These are phyloP conservation scores for Ustilago bromivora DNA, from an alignment of 1,284 basidiomycete genomes.

Conservation along the genomic window DNA sequence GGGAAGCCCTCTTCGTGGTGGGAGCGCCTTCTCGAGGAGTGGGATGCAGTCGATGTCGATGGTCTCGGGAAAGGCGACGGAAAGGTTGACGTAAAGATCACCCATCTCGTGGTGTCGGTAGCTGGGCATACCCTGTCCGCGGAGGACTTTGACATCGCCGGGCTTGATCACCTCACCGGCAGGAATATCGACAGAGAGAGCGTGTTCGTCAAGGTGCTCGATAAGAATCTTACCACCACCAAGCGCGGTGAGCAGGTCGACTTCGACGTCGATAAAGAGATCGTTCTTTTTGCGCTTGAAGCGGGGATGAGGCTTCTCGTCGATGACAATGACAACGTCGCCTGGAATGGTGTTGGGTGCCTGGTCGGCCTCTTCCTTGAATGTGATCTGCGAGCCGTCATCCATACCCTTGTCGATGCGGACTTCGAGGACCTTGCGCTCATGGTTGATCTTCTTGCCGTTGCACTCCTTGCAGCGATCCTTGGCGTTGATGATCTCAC, in stretches of 20 bases:
- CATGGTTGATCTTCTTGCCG: constrained; percentile 93
- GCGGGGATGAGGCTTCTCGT: constrained; percentile 90
- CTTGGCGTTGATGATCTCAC: constrained; percentile 93
- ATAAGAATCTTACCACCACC: constrained; percentile 91
- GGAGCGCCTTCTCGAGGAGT: constrained; percentile 87
- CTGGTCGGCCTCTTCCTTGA: constrained; percentile 96
- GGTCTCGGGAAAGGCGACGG: constrained; percentile 88
- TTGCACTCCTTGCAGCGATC: constrained; percentile 93
- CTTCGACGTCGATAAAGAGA: constrained; percentile 85
- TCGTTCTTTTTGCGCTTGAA: constrained; percentile 96
- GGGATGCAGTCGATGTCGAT: constrained; percentile 80
- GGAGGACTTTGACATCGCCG: constrained; percentile 89
- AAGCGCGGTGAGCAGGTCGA: constrained; percentile 93
- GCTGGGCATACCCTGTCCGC: constrained; percentile 97
- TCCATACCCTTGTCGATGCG: constrained; percentile 99
- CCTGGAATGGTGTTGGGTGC: constrained; percentile 89
- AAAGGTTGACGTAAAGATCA: constrained; percentile 89
- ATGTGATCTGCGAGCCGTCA: constrained; percentile 94
- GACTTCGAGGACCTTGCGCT: constrained; percentile 98
- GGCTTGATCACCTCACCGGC: constrained; percentile 94
- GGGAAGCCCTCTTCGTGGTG: constrained; percentile 79
- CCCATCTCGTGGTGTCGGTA: constrained; percentile 96
- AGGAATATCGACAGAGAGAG: constrained; percentile 81
- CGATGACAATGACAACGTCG: constrained; percentile 96
- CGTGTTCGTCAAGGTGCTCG: constrained; percentile 93